These are phyloP conservation scores for Penicillium coffeae DNA, from an alignment of 495 filamentous ascomycete genomes.

Conservation along the genomic window DNA sequence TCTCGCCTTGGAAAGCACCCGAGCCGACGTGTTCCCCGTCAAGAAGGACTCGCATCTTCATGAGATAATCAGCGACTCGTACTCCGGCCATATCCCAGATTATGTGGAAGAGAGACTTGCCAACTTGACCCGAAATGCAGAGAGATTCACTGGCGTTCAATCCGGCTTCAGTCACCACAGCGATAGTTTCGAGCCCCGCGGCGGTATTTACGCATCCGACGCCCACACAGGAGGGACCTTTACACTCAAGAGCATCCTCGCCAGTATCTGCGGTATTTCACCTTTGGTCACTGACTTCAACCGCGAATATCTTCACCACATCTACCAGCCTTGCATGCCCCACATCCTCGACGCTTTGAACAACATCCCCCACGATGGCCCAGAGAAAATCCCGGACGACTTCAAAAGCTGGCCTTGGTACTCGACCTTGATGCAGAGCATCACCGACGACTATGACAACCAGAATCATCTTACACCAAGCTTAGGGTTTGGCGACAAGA, in stretches of 20 bases:
- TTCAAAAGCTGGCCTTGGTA: conserved; percentile 24
- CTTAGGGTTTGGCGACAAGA: conserved; percentile 31
- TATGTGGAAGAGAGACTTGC: conserved; percentile 25
- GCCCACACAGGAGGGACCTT: conserved; percentile 35
- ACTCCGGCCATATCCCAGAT: conserved; percentile 21
- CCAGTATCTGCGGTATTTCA: conserved; percentile 35
- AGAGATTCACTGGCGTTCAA: conserved; percentile 28
- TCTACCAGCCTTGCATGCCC: conserved; percentile 43
- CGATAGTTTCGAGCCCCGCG: conserved; percentile 17
- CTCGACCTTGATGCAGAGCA: conserved; percentile 31
- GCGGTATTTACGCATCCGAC: conserved; percentile 35
- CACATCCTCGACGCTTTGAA: conserved; percentile 35
- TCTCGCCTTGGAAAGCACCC: conserved; percentile 40
- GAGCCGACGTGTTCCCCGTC: conserved; percentile 42
- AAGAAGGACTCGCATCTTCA: conserved; percentile 28
- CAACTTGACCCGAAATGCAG: conserved; percentile 32
- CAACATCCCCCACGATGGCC: conserved; percentile 21
- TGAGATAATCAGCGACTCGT: conserved; percentile 23
- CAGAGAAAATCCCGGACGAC: conserved; percentile 16
- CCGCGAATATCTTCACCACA: conserved; percentile 31
- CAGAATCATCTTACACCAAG: conserved; percentile 20
- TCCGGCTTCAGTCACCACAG: conserved; percentile 13
- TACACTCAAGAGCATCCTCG: conserved; percentile 39
- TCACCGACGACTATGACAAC: conserved; percentile 24
- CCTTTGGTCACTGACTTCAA: conserved; percentile 43